Evolutionary conservation across 2,329 filamentous ascomycete genomes (phyloP).

Genomic region (Colletotrichum lentis): DNA sequence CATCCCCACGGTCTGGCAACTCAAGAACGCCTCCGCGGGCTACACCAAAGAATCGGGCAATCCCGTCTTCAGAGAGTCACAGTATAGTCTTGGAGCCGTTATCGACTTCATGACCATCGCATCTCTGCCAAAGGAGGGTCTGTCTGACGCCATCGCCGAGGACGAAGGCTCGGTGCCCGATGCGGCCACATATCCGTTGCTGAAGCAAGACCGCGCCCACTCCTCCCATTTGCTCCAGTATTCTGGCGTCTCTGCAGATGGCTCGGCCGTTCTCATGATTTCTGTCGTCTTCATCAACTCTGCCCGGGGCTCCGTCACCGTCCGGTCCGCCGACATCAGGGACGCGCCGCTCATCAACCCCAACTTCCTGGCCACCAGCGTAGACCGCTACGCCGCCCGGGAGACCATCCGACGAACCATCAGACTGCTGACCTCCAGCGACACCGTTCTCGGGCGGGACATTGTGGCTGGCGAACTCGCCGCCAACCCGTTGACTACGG

Average conservation of each 20-base stretch:
- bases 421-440: slow-evolving; percentile 29
- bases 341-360: slow-evolving; percentile 43
- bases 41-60: slow-evolving; percentile 44
- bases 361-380: slow-evolving; percentile 44
- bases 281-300: slow-evolving; percentile 42
- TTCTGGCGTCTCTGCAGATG: slow-evolving; percentile 24
- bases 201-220: slow-evolving; percentile 37
- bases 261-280: slow-evolving; percentile 35
- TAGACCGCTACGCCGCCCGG: slow-evolving; percentile 44
- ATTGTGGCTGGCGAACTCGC: slow-evolving; percentile 39
- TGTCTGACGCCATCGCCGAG: slow-evolving; percentile 46
- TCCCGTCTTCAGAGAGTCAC: slow-evolving; percentile 47
- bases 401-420: slow-evolving; percentile 42
- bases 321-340: slow-evolving; percentile 37
- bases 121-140: slow-evolving; percentile 42
- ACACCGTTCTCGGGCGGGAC: slow-evolving; percentile 37
- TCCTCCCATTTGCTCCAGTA: slow-evolving; percentile 16
- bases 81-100: slow-evolving; percentile 49
- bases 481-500: slow-evolving; percentile 36
- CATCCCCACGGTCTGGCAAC: slow-evolving; percentile 43
- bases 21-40: slow-evolving; percentile 47
- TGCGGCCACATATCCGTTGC: slow-evolving; percentile 45
- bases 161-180: slow-evolving; percentile 44
- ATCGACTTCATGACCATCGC: slow-evolving; percentile 49
- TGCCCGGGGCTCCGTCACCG: slow-evolving; percentile 43